Evolutionary conservation across 495 filamentous ascomycete genomes (phyloP), one percentile per base, ranked within the genome.

Genomic region (Collariella sp.): DNA sequence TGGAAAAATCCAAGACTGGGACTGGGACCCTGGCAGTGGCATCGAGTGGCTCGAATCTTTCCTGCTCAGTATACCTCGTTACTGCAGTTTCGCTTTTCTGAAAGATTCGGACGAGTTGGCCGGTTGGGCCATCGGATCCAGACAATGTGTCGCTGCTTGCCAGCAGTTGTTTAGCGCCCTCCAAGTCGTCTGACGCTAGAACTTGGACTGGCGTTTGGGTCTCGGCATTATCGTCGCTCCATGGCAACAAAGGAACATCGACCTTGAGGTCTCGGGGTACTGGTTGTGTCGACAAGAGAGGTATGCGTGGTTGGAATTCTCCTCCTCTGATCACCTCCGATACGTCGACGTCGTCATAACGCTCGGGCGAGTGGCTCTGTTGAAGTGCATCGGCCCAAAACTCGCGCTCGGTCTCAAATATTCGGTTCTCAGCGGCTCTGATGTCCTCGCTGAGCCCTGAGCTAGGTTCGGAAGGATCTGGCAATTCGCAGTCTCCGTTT

Each of bases 1-100:
- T 62, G 0, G 77, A 78, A 52, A 86, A 82, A 46, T 86, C 83
- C 70, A 86, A 69, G 2, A 74, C 49, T 0, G 83, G 83, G 18
- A 86, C 73, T 23, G 72, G 56, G 16, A 85, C 67, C 49, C 85
- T 73, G 29, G 71, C 69, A 9, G 74, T 77, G 0, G 79, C 75
- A 50, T 84, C 83, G 5, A 72, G 74, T 45, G 79, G 73, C 35
- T 80, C 69, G 19, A 87, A 69, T 40, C 78, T 77, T 62, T 87
- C 84, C 53, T 87, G 83, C 54, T 82, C 81, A 7, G 79, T 56
- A 7, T 61, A 63, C 34, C 66, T 67, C 50, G 67, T 73, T 23
- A 69, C 71, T 12, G 64, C 60, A 36, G 61, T 59, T 19, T 74
- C 79, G 13, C 69, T 64, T n/a, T 77, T 71, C 26, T 67, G 60